Percentiles rank a stretch among this genome's conserved stretches.
Conservation (phyloP, 345 rosid species). For the Eucalyptus rudis region DNA sequence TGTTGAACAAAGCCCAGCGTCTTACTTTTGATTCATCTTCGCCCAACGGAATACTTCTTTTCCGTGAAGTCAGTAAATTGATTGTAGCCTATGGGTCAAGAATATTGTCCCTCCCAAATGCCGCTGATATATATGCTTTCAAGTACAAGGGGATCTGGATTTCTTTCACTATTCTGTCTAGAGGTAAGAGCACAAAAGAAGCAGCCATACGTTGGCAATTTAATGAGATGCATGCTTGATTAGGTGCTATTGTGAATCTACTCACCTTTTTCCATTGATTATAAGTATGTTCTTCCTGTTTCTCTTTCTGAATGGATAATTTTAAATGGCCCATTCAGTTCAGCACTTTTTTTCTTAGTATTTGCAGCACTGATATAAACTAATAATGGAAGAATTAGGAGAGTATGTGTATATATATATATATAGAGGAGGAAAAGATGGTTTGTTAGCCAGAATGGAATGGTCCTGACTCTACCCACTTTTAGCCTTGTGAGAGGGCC, state of each 20-base stretch:
- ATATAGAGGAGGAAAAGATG: neutral
- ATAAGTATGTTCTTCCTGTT: neutral
- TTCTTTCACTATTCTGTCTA: constrained; percentile 74
- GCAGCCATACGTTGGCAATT: neutral
- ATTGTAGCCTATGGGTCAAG: constrained; percentile 94
- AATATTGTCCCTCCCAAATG: constrained; percentile 88
- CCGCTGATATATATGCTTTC: constrained; percentile 82
- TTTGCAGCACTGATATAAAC: neutral
- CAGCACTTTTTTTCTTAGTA: neutral
- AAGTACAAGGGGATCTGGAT: constrained; percentile 99
- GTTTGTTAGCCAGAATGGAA: neutral
- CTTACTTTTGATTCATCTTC: constrained; percentile 94
- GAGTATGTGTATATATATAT: neutral
- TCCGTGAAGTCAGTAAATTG: constrained; percentile 98
- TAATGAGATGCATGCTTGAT: neutral
- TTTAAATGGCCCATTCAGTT: neutral
- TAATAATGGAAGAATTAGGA: neutral
- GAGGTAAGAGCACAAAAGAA: constrained; percentile 44
- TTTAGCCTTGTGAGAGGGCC: neutral
- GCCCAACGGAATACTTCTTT: constrained; percentile 98
- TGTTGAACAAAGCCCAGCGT: constrained; percentile 90
- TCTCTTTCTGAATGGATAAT: neutral
- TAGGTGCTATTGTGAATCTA: neutral
- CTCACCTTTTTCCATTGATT: neutral
- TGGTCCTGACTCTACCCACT: neutral